Evolutionary conservation across 176 grass and related monocot genomes (phyloP).

Genomic region (Zizania latifolia): DNA sequence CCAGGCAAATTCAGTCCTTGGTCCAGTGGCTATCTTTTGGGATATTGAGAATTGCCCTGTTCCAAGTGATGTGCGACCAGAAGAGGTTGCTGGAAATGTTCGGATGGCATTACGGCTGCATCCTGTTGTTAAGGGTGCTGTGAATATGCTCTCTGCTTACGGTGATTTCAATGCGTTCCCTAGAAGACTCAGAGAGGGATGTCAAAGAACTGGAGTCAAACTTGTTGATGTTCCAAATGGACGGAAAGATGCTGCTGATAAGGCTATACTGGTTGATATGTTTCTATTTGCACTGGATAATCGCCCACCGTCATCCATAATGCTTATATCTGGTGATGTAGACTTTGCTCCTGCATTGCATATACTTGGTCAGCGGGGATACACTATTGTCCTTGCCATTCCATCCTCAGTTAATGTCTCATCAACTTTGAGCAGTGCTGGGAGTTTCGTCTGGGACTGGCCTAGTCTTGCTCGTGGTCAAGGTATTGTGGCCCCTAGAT

Average conservation of each 20-base stretch:
- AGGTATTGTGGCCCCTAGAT: conserved; percentile 51
- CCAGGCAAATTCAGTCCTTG: conserved; percentile 39
- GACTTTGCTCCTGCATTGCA: conserved; percentile 76
- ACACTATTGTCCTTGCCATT: conserved; percentile 66
- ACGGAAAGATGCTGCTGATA: conserved; percentile 80
- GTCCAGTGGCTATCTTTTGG: conserved; percentile 86
- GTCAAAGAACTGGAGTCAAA: conserved; percentile 82
- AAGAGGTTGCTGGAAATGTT: conserved; percentile 83
- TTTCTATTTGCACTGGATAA: conserved; percentile 83
- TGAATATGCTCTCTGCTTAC: conserved; percentile 82
- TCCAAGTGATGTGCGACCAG: conserved; percentile 77
- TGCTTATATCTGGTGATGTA: conserved; percentile 81
- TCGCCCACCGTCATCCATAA: conserved; percentile 63
- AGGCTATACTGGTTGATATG: conserved; percentile 83
- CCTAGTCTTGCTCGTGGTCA: conserved; percentile 66
- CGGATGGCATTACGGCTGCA: conserved; percentile 71
- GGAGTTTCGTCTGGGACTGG: conserved; percentile 78
- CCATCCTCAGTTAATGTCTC: conserved; percentile 65
- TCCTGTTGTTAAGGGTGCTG: conserved; percentile 62
- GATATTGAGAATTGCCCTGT: conserved; percentile 95
- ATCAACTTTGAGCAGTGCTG: conserved; percentile 67
- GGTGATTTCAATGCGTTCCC: conserved; percentile 96
- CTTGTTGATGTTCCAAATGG: conserved; percentile 85
- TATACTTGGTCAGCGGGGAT: conserved; percentile 77
- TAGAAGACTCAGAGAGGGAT: conserved; percentile 83